Conservation (phyloP, 2,329 filamentous ascomycete species). For the Chrysoporthe puriensis region DNA sequence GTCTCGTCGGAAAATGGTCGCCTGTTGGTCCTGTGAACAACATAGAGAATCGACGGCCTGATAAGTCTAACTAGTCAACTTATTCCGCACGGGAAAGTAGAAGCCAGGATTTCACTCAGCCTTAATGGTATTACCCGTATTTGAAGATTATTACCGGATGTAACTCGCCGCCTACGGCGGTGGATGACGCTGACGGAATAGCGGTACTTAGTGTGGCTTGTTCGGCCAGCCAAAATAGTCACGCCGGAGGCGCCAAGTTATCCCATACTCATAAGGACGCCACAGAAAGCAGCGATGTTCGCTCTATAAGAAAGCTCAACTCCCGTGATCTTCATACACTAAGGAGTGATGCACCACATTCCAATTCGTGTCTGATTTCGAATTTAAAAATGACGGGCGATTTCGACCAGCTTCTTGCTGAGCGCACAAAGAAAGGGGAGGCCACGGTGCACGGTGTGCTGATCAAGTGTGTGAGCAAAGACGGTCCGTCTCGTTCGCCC, state of each 20-base stretch:
- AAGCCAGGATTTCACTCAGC: no score
- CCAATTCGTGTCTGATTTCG: no score
- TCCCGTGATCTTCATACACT: neutral
- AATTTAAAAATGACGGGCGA: neutral
- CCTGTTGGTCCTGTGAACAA: no score
- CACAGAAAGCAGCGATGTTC: neutral
- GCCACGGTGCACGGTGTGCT: slow-evolving; percentile 5
- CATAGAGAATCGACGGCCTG: no score
- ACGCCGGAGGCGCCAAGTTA: neutral
- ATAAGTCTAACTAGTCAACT: no score
- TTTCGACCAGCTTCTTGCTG: slow-evolving; percentile 11
- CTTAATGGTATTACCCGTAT: neutral
- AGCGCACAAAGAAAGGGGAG: slow-evolving; percentile 12
- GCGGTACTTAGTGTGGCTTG: neutral
- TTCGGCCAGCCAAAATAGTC: neutral
- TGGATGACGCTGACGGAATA: neutral
- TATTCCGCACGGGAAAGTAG: no score
- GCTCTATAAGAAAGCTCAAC: neutral
- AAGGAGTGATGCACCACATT: neutral
- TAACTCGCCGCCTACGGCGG: neutral
- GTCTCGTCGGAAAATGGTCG: no score
- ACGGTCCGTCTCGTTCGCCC: neutral
- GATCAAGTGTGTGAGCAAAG: slow-evolving; percentile 15
- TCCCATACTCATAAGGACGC: neutral
- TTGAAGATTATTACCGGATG: neutral